Evolutionary conservation across 2,329 filamentous ascomycete genomes (phyloP), one percentile per base, ranked within the genome.

Genomic region (Aspergillus sp.): DNA sequence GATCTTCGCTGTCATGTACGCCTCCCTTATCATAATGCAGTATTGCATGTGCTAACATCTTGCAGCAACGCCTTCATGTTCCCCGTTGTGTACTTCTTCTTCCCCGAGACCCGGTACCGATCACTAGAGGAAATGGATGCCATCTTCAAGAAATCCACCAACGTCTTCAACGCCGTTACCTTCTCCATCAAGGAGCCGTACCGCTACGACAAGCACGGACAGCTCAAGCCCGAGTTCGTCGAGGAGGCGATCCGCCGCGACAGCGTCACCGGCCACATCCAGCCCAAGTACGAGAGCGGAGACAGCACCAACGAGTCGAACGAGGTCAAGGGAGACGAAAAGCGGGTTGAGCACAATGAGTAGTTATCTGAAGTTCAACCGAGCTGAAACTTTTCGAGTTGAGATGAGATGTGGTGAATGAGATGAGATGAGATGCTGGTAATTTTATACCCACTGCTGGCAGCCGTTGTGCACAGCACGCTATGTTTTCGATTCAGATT

Each of bases 111-210:
- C 4, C 82, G 82, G 8, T 80, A 79, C 62, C 80, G 83, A 6
- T 84, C 80, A 12, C 77, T 90, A 31, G 87, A 90, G 71, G 87
- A 90, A 69, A 85, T 90, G 73, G 87, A 90, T 66, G 79, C 83
- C 56, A 86, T 90, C 62, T 88, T 89, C 77, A 78, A 79, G 70
- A 82, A 83, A 58, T 80, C 79, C 1, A 71, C 69, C 8, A 79
- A 76, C 27, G 72, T 80, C 52, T 80, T 83, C 62, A 64, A 78
- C 24, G 76, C 80, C 3, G 79, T 83, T 6, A 71, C 74, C 39
- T 73, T 82, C 48, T 83, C 83, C 0, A 69, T 76, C 24, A 73
- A 84, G 3, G 73, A 81, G 64, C 83, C 84, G 6, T 76, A 79
- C 60, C 77, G 82, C 41, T 86, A 83, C 64, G 83, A 82, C 61